These are phyloP conservation scores for Rhizopogon vinicolor DNA, from an alignment of 768 basidiomycete species.

Conservation along the genomic window DNA sequence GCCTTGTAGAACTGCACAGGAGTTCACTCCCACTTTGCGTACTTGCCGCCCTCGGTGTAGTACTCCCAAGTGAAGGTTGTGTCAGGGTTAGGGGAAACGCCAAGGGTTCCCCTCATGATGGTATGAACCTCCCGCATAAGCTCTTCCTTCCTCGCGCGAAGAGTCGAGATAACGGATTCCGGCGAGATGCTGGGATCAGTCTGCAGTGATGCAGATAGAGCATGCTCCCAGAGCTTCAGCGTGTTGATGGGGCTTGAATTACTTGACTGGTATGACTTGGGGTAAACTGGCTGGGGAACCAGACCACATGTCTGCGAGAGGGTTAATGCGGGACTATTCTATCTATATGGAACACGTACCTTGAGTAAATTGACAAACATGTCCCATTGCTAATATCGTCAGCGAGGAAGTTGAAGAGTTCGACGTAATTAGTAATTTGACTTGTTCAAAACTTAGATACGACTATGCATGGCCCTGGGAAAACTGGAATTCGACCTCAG, in stretches of 20 bases:
- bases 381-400: conserved; percentile 87
- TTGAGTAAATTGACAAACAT: conserved; percentile 74
- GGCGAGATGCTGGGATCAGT: conserved; percentile 38
- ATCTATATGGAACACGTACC: conserved; percentile 26
- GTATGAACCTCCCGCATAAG: conserved; percentile 82
- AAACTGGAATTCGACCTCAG: conserved; percentile 50
- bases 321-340: conserved; percentile 6
- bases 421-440: conserved; percentile 85
- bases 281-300: conserved; percentile 78
- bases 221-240: conserved; percentile 87
- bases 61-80: conserved; percentile 85
- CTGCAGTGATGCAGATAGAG: conserved; percentile 54
- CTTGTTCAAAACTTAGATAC: conserved; percentile 93
- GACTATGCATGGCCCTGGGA: conserved; percentile 70
- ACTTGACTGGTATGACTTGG: conserved; percentile 82
- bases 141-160: conserved; percentile 81
- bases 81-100: conserved; percentile 75
- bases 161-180: conserved; percentile 43
- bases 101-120: conserved; percentile 83
- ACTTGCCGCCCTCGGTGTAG: conserved; percentile 74
- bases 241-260: conserved; percentile 66
- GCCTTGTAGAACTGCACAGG: conserved; percentile 75
- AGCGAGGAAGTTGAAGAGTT: conserved; percentile 74
- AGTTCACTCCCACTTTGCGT: conserved; percentile 72
- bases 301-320: conserved; percentile 67